Base-by-base conservation (phyloP, 164 flowering plant genomes). In the Annona cherimola region DNA sequence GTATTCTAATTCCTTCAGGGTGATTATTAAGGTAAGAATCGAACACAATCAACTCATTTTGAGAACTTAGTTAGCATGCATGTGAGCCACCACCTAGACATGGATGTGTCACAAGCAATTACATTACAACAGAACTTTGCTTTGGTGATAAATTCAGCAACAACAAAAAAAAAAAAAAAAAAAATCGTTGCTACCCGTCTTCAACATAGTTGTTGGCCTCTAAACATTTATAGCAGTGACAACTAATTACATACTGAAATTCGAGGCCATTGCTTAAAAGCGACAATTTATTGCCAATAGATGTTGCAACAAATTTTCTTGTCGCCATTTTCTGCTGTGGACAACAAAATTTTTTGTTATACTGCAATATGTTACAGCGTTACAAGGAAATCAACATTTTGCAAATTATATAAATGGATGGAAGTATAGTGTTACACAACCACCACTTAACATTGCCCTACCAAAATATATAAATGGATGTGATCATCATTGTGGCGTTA, bases 1-100 rank as follows among this genome's bases (percentile, higher is more conserved):
- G 26, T 78, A 80, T 63, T 67, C 67, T 26, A 59, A 40, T 70
- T 4, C 12, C 4, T 14, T 70, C 11, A 50, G 59, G 26, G 45
- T 26, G 18, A 12, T 1, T 0, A 2, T 2, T 18, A 4, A n/a
- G 69, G 69, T 67, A 44, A 39, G 69, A n/a, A 18, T 39, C 9
- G 14, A 2, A 5, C 14, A 11, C 2, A 2, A 0, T 16, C 18
- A 1, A 12, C 14, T 26, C 66, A 11, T 40, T 7, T 39, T 14
- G 6, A 26, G 35, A 39, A 20, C 39, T 19, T 26, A 20, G 18
- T 69, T 14, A 35, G 8, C 7, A 11, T 45, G 19, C n/a, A 42
- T 14, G 8, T 5, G 1, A 44, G 4, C 11, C 16, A 14, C 42
- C 68, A 43, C n/a, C 44, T n/a, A 9, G 2, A 4, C 7, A 2